Evolutionary conservation across 805 yeast genomes (phyloP), one percentile per base, ranked within the genome.

Genomic region (Ogataea populi-albae): DNA sequence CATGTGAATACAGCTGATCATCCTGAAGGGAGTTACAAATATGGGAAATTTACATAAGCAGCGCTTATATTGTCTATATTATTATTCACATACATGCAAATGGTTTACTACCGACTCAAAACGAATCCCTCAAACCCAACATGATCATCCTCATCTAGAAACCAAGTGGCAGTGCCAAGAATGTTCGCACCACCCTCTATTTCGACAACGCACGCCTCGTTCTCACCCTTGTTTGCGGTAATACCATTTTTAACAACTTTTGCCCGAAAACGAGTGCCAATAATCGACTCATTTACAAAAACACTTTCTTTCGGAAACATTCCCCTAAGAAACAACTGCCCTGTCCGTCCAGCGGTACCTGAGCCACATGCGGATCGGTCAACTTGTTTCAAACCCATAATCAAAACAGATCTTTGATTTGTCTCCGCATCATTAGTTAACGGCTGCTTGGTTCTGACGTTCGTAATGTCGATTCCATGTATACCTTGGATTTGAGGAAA

Each of bases 311-410:
- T 19, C 1, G 31, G 12, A 4, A 50, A 19, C 17, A 29, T 18
- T 2, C 45, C 45, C 15, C 46, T 43, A 20, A 53, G 33, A 22
- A 35, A 52, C 4, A 52, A 39, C 21, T 41, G 45, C 0, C 55
- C 55, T 3, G 46, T 40, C 23, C 57, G 38, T 3, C 58, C 59
- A 5, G 57, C 55, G 2, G 59, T 53, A 9, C 56, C 54, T 2
- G 58, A 53, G 10, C 59, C 59, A 40, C 55, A 50, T 1, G 59
- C 55, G 2, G 59, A 55, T 14, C 59, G 29, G 34, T 55, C 60
- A 9, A 55, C 36, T 34, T 53, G 58, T 32, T 50, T 54, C 10
- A 35, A 16, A 14, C 56, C 60, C 29, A 55, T 35, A 3, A 55
- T 48, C 22, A 52, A 38, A 5, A 46, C 54, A 2, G 55, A 43